Evolutionary conservation across 177 flowering plant species (phyloP).

Genomic region (Vitis hybrid): DNA sequence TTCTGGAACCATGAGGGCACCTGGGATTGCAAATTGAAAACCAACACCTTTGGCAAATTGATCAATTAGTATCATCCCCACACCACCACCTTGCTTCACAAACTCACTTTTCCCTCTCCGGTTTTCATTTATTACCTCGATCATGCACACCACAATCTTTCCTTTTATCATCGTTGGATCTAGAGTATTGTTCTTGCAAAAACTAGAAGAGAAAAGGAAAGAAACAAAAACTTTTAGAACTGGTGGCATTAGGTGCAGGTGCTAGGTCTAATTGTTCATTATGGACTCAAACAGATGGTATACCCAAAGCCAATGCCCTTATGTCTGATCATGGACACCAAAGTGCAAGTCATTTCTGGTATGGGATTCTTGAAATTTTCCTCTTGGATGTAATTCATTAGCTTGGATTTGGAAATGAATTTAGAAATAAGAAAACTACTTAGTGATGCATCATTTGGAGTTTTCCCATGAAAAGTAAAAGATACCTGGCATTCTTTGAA

Average conservation of each 20-base stretch:
- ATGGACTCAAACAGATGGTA: too few relatives aligned
- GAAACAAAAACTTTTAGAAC: neutral
- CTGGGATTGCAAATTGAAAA: constrained; percentile 38
- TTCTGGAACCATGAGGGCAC: constrained; percentile 32
- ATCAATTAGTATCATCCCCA: constrained; percentile 45
- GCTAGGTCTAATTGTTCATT: too few relatives aligned
- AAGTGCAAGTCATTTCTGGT: neutral
- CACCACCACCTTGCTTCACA: constrained; percentile 43
- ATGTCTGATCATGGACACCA: neutral
- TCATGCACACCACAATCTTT: constrained; percentile 47
- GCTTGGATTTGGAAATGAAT: neutral
- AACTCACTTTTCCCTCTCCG: constrained; percentile 21
- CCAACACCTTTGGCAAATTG: constrained; percentile 24
- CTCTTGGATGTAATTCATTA: too few relatives aligned
- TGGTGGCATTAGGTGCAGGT: too few relatives aligned
- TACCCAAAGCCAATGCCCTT: too few relatives aligned
- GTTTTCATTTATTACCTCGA: constrained; percentile 17
- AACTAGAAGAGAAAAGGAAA: constrained; percentile 23
- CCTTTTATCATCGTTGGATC: constrained; percentile 38
- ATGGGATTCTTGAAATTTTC: too few relatives aligned
- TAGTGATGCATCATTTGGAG: neutral
- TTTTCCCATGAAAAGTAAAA: neutral
- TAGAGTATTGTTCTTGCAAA: constrained; percentile 44
- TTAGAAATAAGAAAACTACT: neutral
- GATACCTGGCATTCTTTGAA: constrained; percentile 47